Evolutionary conservation across 2,329 filamentous ascomycete genomes (phyloP).

Genomic region (Balansia obtecta): DNA sequence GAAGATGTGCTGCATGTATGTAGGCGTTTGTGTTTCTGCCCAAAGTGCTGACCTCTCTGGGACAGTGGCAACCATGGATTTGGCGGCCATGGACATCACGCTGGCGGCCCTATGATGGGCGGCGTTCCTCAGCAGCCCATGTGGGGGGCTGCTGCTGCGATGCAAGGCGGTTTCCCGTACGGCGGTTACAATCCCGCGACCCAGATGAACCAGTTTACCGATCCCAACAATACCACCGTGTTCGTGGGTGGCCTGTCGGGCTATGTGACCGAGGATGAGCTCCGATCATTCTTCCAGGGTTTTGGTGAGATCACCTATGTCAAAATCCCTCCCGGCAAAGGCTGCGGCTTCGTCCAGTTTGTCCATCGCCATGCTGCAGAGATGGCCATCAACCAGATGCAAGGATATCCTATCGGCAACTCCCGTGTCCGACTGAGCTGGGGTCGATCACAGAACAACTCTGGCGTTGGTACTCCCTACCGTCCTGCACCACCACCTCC

Average conservation of each 20-base stretch:
- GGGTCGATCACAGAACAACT: conserved; percentile 99
- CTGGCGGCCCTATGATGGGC: conserved; percentile 32
- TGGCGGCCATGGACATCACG: conserved; percentile 29
- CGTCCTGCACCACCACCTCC: conserved; percentile 68
- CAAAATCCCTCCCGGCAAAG: conserved; percentile 98
- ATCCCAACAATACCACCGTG: conserved; percentile 98
- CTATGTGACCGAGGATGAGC: conserved; percentile 97
- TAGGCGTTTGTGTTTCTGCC: conserved; percentile 3
- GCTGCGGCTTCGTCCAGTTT: conserved; percentile 97
- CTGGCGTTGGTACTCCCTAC: conserved; percentile 92
- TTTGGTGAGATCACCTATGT: conserved; percentile 99
- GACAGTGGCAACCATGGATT: conserved; percentile 27
- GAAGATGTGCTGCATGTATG: background rate
- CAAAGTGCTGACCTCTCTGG: background rate
- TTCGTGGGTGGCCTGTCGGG: conserved; percentile 95
- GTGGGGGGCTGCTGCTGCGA: conserved; percentile 23
- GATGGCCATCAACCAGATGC: conserved; percentile 99
- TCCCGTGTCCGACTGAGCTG: conserved; percentile 94
- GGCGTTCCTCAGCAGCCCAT: conserved; percentile 31
- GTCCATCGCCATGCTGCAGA: conserved; percentile 97
- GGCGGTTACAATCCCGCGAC: conserved; percentile 36
- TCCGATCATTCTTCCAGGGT: conserved; percentile 99
- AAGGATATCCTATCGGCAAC: conserved; percentile 98
- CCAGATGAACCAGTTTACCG: conserved; percentile 97
- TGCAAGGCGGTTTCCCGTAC: conserved; percentile 24